Percentiles rank a stretch among this genome's conserved stretches.
These are phyloP conservation scores for Diaporthe destruens DNA, from an alignment of 2,329 filamentous ascomycete genomes.

Conservation along the genomic window DNA sequence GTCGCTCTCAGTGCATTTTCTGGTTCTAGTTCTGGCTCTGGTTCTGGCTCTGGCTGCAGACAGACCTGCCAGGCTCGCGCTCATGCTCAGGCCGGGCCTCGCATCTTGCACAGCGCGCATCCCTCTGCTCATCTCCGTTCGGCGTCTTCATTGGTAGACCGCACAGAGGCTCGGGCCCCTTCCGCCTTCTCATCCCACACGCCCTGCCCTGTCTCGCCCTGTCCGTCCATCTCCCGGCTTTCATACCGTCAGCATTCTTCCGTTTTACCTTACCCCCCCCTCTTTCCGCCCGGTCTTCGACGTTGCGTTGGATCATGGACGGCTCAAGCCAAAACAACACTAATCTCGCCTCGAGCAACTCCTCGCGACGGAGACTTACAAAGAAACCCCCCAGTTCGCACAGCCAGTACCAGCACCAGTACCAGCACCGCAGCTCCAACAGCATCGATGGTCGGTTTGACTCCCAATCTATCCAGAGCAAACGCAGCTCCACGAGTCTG, in stretches of 20 bases:
- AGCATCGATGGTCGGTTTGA: constrained; percentile 68
- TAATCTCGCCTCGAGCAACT: constrained; percentile 58
- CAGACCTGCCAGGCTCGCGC: constrained; percentile 30
- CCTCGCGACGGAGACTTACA: constrained; percentile 71
- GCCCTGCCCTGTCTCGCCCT: constrained; percentile 33
- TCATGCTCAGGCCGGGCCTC: constrained; percentile 27
- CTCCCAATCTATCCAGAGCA: constrained; percentile 69
- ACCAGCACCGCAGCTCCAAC: constrained; percentile 61
- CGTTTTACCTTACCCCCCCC: constrained; percentile 38
- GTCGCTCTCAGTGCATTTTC: constrained; percentile 27
- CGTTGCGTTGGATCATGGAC: constrained; percentile 59
- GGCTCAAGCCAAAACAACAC: constrained; percentile 53
- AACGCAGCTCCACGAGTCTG: constrained; percentile 74
- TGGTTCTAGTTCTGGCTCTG: constrained; percentile 11
- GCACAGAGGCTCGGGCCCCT: constrained; percentile 38
- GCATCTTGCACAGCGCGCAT: constrained; percentile 22
- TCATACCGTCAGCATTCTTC: constrained; percentile 41
- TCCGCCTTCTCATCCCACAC: constrained; percentile 36
- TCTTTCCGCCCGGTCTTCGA: constrained; percentile 31
- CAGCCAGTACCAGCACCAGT: constrained; percentile 57
- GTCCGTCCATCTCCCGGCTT: constrained; percentile 39
- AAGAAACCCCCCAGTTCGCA: constrained; percentile 69
- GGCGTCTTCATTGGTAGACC: constrained; percentile 33
- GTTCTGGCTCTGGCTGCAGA: constrained; percentile 20
- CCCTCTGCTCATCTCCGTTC: constrained; percentile 33